Evolutionary conservation across 1,284 basidiomycete species (phyloP), one percentile per base, ranked within the genome.

Genomic region (Crucibulum cyathiforme): DNA sequence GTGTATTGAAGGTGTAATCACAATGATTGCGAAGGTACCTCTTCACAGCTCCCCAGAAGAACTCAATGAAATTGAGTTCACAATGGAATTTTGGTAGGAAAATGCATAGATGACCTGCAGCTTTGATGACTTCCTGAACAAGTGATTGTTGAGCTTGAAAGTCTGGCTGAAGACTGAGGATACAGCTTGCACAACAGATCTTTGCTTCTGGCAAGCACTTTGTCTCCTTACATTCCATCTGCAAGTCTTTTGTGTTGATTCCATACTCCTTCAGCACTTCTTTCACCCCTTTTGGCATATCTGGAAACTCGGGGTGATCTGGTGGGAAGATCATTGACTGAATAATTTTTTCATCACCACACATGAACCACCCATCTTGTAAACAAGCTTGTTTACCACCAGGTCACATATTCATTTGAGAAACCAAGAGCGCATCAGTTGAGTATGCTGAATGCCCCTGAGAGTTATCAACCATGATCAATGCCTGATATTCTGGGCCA

Each of bases 361-460:
- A 8, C 7, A 65, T 43, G 51, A 61, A 78, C 77, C 73, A 78
- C 0, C 75, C 71, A 67, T 74, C 57, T 3, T 60, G 61, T 63
- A 78, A 58, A 0, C 47, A 51, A 3, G 76, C 68, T 53, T 80
- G 78, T 54, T 77, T 78, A 5, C 77, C 77, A 15, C 74, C 76
- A 24, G 74, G 77, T 15, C 64, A 56, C 0, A 75, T 1, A 63
- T 80, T 79, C 74, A 80, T 79, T 0, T 62, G 55, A 2, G 68
- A 64, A 0, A 58, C 64, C 7, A 77, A 53, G 0, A 80, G 64
- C 1, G 76, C 76, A 73, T 82, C 70, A 1, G 63, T 65, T 2
- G 72, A 51, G 71, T 80, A 81, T 48, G 74, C 71, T 8, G 70
- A 71, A 57, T 81, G 78, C 0, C 78, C 79, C 53, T 80, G 74